Conservation (phyloP, 805 yeast genomes). For the Wickerhamomyces alni region DNA sequence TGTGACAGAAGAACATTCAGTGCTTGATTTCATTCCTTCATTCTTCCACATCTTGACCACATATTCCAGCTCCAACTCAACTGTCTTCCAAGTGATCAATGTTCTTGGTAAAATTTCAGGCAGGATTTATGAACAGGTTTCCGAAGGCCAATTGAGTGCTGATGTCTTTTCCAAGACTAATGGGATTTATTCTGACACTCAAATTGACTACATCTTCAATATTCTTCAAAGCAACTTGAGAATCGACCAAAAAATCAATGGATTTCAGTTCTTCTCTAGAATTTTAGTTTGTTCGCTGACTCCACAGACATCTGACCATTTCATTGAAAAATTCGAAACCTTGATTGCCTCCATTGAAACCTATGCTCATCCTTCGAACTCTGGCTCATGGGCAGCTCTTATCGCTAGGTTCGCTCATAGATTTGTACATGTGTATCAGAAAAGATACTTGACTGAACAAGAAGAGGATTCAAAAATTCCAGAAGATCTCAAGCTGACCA, state of each 20-base stretch:
- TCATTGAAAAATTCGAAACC: slow-evolving; percentile 45
- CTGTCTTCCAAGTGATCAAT: slow-evolving; percentile 61
- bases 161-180: slow-evolving; percentile 35
- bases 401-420: slow-evolving; percentile 62
- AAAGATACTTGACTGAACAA: slow-evolving; percentile 46
- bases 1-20: slow-evolving; percentile 29
- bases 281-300: slow-evolving; percentile 59
- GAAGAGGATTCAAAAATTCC: slow-evolving; percentile 27
- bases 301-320: slow-evolving; percentile 38
- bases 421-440: slow-evolving; percentile 54
- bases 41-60: slow-evolving; percentile 70
- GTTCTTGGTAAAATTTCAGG: slow-evolving; percentile 58
- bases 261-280: slow-evolving; percentile 36
- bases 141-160: slow-evolving; percentile 24
- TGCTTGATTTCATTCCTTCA: slow-evolving; percentile 55
- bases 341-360: slow-evolving; percentile 69
- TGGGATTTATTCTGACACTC: slow-evolving; percentile 62
- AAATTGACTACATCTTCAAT: slow-evolving; percentile 55
- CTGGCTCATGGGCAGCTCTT: slow-evolving; percentile 80
- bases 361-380: slow-evolving; percentile 86
- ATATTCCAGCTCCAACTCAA: slow-evolving; percentile 38
- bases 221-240: slow-evolving; percentile 38
- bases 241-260: slow-evolving; percentile 27
- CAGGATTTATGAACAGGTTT: slow-evolving; percentile 32
- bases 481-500: slow-evolving; percentile 23